Base-by-base conservation (phyloP, 805 yeast genomes). In the Zygotorulaspora chibaensis region DNA sequence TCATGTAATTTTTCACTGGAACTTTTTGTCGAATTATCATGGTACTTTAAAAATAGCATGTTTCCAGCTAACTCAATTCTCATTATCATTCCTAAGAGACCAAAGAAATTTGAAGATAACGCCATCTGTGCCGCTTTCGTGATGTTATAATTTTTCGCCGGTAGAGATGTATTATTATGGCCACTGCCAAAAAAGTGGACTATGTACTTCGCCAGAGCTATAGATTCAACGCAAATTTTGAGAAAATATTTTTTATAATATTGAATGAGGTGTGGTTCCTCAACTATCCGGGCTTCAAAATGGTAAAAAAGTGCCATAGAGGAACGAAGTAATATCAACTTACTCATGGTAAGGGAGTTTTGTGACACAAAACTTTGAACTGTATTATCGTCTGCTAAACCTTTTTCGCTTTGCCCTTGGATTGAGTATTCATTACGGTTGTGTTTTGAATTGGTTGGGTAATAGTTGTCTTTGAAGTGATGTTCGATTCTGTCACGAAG, bases 51-150 rank as follows among this genome's bases (percentile, higher is more conserved):
- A 28, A 47, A 49, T 11, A 62, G 39, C 18, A 52, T 45, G 28
- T 51, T 51, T 27, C 54, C 52, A 2, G 64, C 55, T 35, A 60
- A 40, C 26, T 55, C 62, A 9, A 57, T 37, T 38, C 68, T 53
- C 25, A 62, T 45, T 11, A 62, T 48, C 20, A 61, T 52, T 12
- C 61, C 62, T 20, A 62, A 39, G 9, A 57, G 34, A 3, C 58
- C 47, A 17, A 60, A 60, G 7, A 62, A 47, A 2, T 60, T 53
- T 6, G 63, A 51, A 9, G 63, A 55, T 29, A 63, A 40, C 8
- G 62, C 56, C 38, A 62, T 44, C 43, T 63, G 66, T 8, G 59
- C 51, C 7, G 55, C 48, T 33, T 61, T 62, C 1, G 61, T 55
- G 9, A 55, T 56, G 20, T 55, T 56, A 40, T 54, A 61, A 29